Evolutionary conservation across 2,329 filamentous ascomycete species (phyloP), one percentile per base, ranked within the genome.

Genomic region (Mariannaea sp.): DNA sequence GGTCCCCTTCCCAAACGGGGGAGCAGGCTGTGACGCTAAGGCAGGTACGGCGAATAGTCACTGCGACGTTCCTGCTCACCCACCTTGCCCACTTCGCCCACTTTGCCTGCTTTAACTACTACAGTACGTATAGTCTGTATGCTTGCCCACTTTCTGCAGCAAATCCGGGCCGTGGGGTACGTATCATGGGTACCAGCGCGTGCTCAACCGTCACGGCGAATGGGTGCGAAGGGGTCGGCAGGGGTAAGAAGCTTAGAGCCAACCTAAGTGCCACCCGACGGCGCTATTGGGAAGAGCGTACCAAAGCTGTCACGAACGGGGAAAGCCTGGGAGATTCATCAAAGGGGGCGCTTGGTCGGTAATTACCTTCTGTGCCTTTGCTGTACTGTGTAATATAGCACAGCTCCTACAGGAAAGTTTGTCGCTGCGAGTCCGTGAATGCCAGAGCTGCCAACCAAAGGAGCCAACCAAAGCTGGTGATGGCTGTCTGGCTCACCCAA

Each of bases 11-110:
- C 36, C 16, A 30, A 35, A 29, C 33, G 26, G 47, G 52, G n/a
- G 26, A 55, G 29, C 29, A 27, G 30, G 22, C 16, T 30, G 48
- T 43, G 48, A 36, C 53, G 39, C 53, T 56, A 56, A 56, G 49
- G 53, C 53, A 56, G 53, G 53, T 56, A 53, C 49, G 33, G 24
- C 40, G 33, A 42, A 40, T 53, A 41, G 39, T 42, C 14, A 19
- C 13, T 22, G 35, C 40, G 43, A 53, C 50, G 50, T 53, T 44
- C 33, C 39, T 22, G 26, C 30, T 19, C n/a, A n/a, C n/a, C n/a
- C n/a, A n/a, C n/a, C n/a, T n/a, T n/a, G n/a, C n/a, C n/a, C n/a
- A n/a, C n/a, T n/a, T n/a, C n/a, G n/a, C n/a, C n/a, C n/a, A n/a
- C n/a, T n/a, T n/a, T n/a, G n/a, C n/a, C n/a, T n/a, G n/a, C n/a